phyloP scores from a whole-genome alignment of 257 asterid genomes.

The Solanum piurae region DNA sequence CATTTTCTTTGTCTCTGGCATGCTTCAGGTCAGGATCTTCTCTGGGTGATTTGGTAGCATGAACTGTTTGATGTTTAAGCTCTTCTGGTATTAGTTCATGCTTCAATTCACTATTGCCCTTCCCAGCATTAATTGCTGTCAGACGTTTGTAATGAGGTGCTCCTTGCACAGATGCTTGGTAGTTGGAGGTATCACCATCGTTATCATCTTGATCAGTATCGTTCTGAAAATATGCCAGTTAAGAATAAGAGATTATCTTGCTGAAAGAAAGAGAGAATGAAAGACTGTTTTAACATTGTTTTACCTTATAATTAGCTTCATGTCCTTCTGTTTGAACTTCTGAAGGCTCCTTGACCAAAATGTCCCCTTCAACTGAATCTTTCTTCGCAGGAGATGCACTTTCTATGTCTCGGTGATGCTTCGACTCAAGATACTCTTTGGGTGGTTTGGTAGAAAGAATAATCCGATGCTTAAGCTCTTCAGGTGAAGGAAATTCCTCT shows the following conservation, averaged over 20 bases:
- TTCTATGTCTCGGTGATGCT: slow-evolving; percentile 16
- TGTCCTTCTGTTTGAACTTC: slow-evolving; percentile 6
- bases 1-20: slow-evolving; percentile 4
- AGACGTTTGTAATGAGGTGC: not conserved
- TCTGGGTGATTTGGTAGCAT: not conserved
- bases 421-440: slow-evolving; percentile 60
- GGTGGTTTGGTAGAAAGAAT: slow-evolving; percentile 92
- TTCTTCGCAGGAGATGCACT: slow-evolving; percentile 27
- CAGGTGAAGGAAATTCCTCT: slow-evolving; percentile 85
- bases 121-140: not conserved
- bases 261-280: not conserved
- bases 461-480: slow-evolving; percentile 56
- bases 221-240: not conserved
- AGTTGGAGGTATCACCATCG: not conserved
- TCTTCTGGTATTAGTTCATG: not conserved
- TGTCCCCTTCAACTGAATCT: slow-evolving; percentile 52
- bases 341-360: slow-evolving; percentile 1
- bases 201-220: not conserved
- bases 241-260: not conserved
- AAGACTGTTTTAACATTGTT: not conserved
- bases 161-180: not conserved
- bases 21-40: not conserved
- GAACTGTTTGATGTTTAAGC: not conserved
- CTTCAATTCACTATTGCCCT: not conserved
- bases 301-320: slow-evolving; percentile 16